Evolutionary conservation across 2,329 filamentous ascomycete species (phyloP).

Genomic region (Diplodia scrobiculata): DNA sequence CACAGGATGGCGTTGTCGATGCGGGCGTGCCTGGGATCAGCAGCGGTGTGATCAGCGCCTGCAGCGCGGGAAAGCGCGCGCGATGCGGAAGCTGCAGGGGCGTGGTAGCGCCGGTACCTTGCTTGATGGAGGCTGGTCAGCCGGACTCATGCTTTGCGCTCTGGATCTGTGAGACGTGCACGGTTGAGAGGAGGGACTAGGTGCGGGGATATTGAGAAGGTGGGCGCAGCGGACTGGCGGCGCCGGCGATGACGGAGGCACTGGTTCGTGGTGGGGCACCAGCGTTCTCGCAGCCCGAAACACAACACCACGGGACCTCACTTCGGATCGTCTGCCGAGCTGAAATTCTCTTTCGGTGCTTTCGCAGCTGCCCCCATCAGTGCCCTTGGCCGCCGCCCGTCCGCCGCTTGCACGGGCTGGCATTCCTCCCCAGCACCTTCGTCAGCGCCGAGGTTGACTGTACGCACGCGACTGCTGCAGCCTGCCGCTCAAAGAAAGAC

Average conservation of each 20-base stretch:
- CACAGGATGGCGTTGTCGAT: not conserved
- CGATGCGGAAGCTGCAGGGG: not conserved
- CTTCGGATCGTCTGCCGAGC: slow-evolving; percentile 17
- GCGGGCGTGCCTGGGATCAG: slow-evolving; percentile 3
- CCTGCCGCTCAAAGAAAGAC: slow-evolving; percentile 6
- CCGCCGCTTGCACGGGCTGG: not conserved
- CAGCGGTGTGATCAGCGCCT: slow-evolving; percentile 3
- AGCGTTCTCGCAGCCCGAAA: slow-evolving; percentile 26
- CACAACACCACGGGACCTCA: slow-evolving; percentile 25
- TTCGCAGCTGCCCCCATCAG: not conserved
- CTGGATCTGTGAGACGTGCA: slow-evolving; percentile 10
- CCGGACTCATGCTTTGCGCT: slow-evolving; percentile 4
- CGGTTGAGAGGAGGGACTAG: not conserved
- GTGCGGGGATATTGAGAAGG: slow-evolving; percentile 2
- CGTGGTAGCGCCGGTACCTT: not conserved
- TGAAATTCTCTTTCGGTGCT: slow-evolving; percentile 7
- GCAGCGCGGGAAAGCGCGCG: not conserved
- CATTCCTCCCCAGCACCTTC: not conserved
- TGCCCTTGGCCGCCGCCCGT: not conserved
- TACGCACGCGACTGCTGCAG: slow-evolving; percentile 21
- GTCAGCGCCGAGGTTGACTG: slow-evolving; percentile 1
- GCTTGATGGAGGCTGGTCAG: not conserved
- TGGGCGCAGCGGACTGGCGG: slow-evolving; percentile 7
- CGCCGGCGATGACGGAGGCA: slow-evolving; percentile 21
- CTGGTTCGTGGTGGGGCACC: slow-evolving; percentile 10